These are phyloP conservation scores for Colletotrichum tamarilloi DNA, from an alignment of 2,329 filamentous ascomycete genomes.

Conservation along the genomic window DNA sequence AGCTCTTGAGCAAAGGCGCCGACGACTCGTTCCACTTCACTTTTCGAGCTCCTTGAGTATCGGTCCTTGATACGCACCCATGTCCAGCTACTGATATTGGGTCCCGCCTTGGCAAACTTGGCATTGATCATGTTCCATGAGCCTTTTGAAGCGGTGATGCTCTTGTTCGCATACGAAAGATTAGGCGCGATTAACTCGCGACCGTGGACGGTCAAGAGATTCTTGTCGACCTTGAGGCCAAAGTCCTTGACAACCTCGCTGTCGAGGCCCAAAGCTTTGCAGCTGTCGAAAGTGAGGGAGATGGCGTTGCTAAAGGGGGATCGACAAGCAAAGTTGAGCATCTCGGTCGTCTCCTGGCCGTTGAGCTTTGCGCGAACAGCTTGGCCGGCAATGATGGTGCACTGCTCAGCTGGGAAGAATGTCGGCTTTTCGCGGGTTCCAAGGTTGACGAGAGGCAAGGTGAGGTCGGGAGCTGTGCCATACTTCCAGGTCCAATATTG, in stretches of 20 bases:
- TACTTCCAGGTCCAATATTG: slow-evolving; percentile 55
- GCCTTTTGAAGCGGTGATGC: slow-evolving; percentile 57
- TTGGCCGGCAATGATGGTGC: slow-evolving; percentile 73
- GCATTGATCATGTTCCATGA: slow-evolving; percentile 76
- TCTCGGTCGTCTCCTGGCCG: slow-evolving; percentile 69
- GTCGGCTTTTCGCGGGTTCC: slow-evolving; percentile 66
- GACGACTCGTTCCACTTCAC: too few relatives aligned
- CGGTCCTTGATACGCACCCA: slow-evolving; percentile 54
- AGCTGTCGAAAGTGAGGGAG: slow-evolving; percentile 70
- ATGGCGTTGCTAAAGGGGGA: slow-evolving; percentile 73
- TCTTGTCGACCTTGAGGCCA: slow-evolving; percentile 69
- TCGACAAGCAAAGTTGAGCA: slow-evolving; percentile 80
- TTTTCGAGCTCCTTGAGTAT: not conserved
- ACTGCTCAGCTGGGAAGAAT: slow-evolving; percentile 76
- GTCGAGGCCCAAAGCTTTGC: slow-evolving; percentile 68
- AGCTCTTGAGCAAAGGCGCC: too few relatives aligned
- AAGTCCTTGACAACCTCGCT: slow-evolving; percentile 58
- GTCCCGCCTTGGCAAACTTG: slow-evolving; percentile 65
- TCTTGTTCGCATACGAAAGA: slow-evolving; percentile 58
- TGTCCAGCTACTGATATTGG: slow-evolving; percentile 60
- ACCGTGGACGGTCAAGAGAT: slow-evolving; percentile 77
- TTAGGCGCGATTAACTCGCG: slow-evolving; percentile 72
- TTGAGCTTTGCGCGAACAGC: slow-evolving; percentile 68
- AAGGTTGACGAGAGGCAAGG: slow-evolving; percentile 72
- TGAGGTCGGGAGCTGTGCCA: slow-evolving; percentile 37